Percentiles rank a stretch among this genome's conserved stretches.
These are phyloP conservation scores for Euphrasia confusa DNA, from an alignment of 257 asterid species.

Conservation along the genomic window DNA sequence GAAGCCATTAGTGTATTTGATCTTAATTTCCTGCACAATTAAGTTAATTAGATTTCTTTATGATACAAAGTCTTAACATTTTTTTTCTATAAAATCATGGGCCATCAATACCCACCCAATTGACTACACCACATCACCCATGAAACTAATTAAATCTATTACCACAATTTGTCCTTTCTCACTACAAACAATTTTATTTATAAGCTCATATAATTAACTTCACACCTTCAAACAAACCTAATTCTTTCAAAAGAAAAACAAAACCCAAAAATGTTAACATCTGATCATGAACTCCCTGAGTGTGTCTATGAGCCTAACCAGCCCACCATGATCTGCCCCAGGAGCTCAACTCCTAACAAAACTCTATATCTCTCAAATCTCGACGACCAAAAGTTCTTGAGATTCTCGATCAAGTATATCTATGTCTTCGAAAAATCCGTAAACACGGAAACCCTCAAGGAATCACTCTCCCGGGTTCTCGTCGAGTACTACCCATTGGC, in stretches of 20 bases:
- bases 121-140: neutral
- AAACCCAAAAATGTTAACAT: neutral
- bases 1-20: neutral
- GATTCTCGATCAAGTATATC: constrained; percentile 25
- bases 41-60: too few species aligned
- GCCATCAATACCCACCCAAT: too few species aligned
- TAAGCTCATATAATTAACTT: neutral
- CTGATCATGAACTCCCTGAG: constrained; percentile 1
- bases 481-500: constrained; percentile 76
- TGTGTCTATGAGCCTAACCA: neutral
- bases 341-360: constrained; percentile 18
- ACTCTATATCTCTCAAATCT: constrained; percentile 65
- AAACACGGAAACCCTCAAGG: constrained; percentile 35
- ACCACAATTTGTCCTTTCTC: neutral
- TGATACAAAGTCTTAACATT: too few species aligned
- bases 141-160: too few species aligned
- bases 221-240: neutral
- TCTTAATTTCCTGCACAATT: too few species aligned
- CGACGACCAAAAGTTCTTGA: constrained; percentile 72
- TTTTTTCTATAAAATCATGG: too few species aligned
- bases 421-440: constrained; percentile 28
- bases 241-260: neutral
- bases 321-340: constrained; percentile 1
- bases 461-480: constrained; percentile 51
- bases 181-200: neutral